Evolutionary conservation across 257 asterid genomes (phyloP).

Genomic region (Nicotiana tabacum): DNA sequence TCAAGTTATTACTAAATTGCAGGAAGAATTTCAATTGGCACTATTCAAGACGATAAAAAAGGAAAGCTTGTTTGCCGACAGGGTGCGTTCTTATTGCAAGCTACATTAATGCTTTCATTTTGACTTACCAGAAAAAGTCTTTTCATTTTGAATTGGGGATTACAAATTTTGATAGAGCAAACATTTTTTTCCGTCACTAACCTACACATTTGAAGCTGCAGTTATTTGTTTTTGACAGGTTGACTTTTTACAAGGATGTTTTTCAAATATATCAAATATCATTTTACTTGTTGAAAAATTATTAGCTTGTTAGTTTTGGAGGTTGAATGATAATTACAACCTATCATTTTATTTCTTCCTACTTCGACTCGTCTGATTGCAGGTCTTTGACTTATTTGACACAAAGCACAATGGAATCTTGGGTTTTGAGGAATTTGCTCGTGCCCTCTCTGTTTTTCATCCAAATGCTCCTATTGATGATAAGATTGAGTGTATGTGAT

Average conservation of each 20-base stretch:
- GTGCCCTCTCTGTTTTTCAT: conserved; percentile 85
- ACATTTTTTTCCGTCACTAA: too few relatives aligned
- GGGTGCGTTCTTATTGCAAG: conserved; percentile 51
- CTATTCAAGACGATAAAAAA: conserved; percentile 66
- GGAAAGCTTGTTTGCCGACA: conserved; percentile 83
- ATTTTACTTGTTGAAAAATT: not conserved
- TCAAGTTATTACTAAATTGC: conserved; percentile 18
- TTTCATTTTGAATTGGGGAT: conserved; percentile 25
- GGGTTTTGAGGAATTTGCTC: conserved; percentile 85
- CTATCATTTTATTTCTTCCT: not conserved
- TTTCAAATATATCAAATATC: not conserved
- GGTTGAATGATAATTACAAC: not conserved
- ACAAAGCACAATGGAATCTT: conserved; percentile 68
- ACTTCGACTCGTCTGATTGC: conserved; percentile 13
- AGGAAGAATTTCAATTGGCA: conserved; percentile 94
- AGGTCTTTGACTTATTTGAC: conserved; percentile 85
- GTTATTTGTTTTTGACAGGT: not conserved
- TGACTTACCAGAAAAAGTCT: not conserved
- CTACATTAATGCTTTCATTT: conserved; percentile 29
- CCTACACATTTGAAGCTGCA: not conserved
- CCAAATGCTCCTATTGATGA: conserved; percentile 80
- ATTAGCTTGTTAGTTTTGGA: not conserved
- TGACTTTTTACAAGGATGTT: not conserved
- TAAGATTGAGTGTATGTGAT: conserved; percentile 67
- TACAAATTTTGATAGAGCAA: not conserved